These are phyloP conservation scores for Dryas octopetala DNA, from an alignment of 306 rosid genomes.

Conservation along the genomic window DNA sequence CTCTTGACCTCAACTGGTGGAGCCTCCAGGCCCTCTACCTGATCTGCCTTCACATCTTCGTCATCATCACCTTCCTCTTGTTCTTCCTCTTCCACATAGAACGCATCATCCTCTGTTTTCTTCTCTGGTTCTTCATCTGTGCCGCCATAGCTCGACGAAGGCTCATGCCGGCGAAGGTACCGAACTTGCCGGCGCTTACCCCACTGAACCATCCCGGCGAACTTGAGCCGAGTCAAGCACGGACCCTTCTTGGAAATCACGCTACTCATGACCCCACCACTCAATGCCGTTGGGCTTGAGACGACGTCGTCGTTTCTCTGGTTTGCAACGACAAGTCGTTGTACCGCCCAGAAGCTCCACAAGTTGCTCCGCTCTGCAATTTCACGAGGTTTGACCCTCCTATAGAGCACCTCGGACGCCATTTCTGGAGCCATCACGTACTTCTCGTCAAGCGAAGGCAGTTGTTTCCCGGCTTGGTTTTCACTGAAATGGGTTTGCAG, in stretches of 20 bases:
- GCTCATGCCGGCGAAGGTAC: constrained; percentile 40
- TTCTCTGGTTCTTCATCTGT: constrained; percentile 15
- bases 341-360: constrained; percentile 69
- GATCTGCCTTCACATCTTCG: constrained; percentile 20
- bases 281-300: constrained; percentile 16
- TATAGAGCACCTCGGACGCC: constrained; percentile 50
- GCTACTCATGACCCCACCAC: constrained; percentile 22
- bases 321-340: constrained; percentile 20
- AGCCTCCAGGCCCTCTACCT: background rate
- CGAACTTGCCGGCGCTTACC: constrained; percentile 69
- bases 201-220: constrained; percentile 73
- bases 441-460: constrained; percentile 65
- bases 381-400: constrained; percentile 49
- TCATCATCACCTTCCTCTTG: constrained; percentile 6
- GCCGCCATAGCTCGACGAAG: constrained; percentile 19
- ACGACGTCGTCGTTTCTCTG: background rate
- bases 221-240: constrained; percentile 65
- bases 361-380: constrained; percentile 40
- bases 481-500: constrained; percentile 55
- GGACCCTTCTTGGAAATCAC: constrained; percentile 50
- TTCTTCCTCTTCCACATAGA: constrained; percentile 28
- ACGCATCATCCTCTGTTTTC: background rate
- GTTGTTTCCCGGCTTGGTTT: constrained; percentile 29
- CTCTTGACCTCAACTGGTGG: constrained; percentile 23
- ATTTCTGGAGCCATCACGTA: constrained; percentile 47